These are phyloP conservation scores for Rubia yunnanensis DNA, from an alignment of 257 asterid species.

Conservation along the genomic window DNA sequence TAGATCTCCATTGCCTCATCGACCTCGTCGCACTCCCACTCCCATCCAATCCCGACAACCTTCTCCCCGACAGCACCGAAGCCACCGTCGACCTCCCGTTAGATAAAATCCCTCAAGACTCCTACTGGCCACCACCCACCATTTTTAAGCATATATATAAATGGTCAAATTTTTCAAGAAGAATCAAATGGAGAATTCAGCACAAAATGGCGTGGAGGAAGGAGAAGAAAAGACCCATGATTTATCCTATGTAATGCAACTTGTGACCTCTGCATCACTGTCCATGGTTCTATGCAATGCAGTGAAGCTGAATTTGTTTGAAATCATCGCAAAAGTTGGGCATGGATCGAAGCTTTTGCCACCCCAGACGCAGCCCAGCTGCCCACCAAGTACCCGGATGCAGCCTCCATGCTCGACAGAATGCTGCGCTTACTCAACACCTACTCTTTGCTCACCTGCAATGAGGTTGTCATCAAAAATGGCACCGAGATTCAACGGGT, in stretches of 20 bases:
- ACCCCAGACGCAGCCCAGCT: neutral
- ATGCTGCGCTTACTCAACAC: constrained; percentile 3
- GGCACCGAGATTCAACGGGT: neutral
- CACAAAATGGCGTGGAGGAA: too few species aligned
- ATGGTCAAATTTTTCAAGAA: too few species aligned
- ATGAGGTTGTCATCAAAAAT: neutral
- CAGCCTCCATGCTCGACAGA: constrained; percentile 10
- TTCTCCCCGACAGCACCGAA: constrained; percentile 2
- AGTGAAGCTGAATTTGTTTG: constrained; percentile 3
- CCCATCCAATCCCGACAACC: neutral
- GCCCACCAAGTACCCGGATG: neutral
- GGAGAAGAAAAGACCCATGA: too few species aligned
- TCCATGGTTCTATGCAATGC: constrained; percentile 6
- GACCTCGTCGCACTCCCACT: neutral
- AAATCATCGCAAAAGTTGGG: constrained; percentile 3
- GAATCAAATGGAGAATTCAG: neutral
- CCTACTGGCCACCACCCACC: too few species aligned
- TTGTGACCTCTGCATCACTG: too few species aligned
- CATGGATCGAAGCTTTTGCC: neutral
- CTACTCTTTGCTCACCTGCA: constrained; percentile 2
- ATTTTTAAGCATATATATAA: too few species aligned
- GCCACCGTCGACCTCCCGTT: constrained; percentile 3
- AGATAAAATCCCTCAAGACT: neutral
- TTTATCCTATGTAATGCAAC: too few species aligned
- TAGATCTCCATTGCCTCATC: neutral